Base-by-base conservation (phyloP, 306 rosid genomes). In the Pyrus pyrifolia region DNA sequence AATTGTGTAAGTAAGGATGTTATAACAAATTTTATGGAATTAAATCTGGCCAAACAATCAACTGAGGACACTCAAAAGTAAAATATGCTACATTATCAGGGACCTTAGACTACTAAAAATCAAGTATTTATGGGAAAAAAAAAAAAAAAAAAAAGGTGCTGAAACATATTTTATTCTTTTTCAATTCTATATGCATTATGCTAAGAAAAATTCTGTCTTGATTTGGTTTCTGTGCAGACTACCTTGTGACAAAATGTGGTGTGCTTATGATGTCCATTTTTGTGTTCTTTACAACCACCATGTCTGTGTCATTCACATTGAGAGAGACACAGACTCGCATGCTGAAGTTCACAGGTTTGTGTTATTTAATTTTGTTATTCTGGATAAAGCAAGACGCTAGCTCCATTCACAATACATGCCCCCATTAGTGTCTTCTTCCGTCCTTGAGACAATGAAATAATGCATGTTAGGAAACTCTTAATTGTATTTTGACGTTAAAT, bases 321-420 rank as follows among this genome's bases (percentile, higher is more conserved):
- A 90, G 99, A 81, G 99, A 96, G 89, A 96, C 99, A 70, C 99
- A 96, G 85, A 92, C 97, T 64, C 96, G 99, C 60, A 96, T 96
- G 99, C 95, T 96, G 91, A 96, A 92, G 85, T 96, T 96, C 82
- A 96, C 99, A 57, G 97, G 99, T 95, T 71, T 72, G 86, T 58
- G 44, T 70, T 52, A 74, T 75, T 73, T 71, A 68, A 49, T 64
- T 45, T 40, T 74, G 10, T 22, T 51, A 70, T 62, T 22, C 68
- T 64, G 45, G 46, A 74, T 45, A 38, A 64, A 31, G 33, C 33
- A 57, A 57, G 55, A 46, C 21, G 69, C 59, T 30, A 57, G 46
- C 46, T 12, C 67, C 31, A 23, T 46, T 38, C 29, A 31, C 14
- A 7, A 29, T 69, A n/a, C 38, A 19, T 15, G 4, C 62, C 27